Evolutionary conservation across 164 flowering plant genomes (phyloP), one percentile per base, ranked within the genome.

Genomic region (Liriodendron chinense): DNA sequence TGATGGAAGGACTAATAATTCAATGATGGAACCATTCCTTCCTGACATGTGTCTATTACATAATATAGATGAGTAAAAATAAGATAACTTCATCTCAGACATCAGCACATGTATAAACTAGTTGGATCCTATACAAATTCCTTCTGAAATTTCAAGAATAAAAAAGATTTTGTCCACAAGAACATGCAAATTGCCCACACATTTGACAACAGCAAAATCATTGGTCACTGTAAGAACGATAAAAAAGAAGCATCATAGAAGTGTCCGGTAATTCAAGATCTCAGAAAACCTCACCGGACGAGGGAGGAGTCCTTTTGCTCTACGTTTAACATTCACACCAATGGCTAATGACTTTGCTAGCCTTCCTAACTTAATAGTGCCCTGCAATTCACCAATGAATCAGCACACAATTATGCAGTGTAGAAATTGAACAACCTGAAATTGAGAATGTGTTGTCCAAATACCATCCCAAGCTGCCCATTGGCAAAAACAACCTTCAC

Each of bases 381-480:
- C 99, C 98, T 95, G 90, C 62, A 80, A 43, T 72, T 57, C 57
- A 69, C 48, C 76, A 24, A 67, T 76, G 48, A 73, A 57, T 62
- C 9, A 65, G 53, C 48, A 73, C 47, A 21, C 50, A n/a, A 69
- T 63, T 34, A 65, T 18, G 22, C 25, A 13, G 20, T 56, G 7
- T 21, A 34, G 67, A 61, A 4, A 67, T 34, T 49, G 24, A 73
- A 69, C 50, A 16, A 65, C 59, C 22, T 65, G 63, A 69, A 78
- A 43, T 18, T 26, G 49, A 63, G 73, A 74, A 65, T 71, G 18
- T 16, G 18, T 56, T 22, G 62, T 72, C 34, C 16, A 66, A 2
- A 68, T 91, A 95, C 99, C 99, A 90, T 88, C 82, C 99, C 99
- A 73, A 86, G 94, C 78, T 94, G 73, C n/a, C 99, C 97, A 82